Conservation (phyloP, 352 stramenopile genomes). For the Thalassiosira livingstoniorum region DNA sequence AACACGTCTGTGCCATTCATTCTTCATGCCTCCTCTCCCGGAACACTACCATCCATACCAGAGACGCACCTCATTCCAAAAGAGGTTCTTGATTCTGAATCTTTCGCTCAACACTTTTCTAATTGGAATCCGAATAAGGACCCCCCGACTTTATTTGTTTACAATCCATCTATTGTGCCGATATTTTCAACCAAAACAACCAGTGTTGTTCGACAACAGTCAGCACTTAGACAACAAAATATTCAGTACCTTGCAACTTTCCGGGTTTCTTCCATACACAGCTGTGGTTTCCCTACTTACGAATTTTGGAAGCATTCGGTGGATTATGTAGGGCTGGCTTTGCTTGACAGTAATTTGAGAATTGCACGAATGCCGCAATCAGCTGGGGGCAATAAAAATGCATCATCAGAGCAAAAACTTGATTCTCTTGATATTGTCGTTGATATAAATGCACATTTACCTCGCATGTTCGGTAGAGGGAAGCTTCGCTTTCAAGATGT, state of each 20-base stretch:
- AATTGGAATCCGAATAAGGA: constrained; percentile 2
- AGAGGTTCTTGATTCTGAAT: neutral
- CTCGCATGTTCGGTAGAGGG: neutral
- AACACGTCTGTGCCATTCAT: neutral
- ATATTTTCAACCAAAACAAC: neutral
- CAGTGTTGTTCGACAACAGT: neutral
- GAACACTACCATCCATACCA: constrained; percentile 8
- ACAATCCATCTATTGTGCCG: constrained; percentile 19
- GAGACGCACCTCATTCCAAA: neutral
- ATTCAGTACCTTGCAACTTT: constrained; percentile 10
- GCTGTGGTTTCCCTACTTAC: constrained; percentile 7
- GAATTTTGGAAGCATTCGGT: constrained; percentile 12
- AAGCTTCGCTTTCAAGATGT: constrained; percentile 17
- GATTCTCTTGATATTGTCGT: constrained; percentile 5
- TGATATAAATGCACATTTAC: constrained; percentile 13
- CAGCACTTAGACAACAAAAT: neutral
- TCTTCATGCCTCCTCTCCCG: constrained; percentile 8
- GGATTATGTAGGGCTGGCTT: constrained; percentile 16
- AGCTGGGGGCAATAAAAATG: no score
- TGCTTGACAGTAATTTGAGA: neutral
- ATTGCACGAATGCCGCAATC: neutral
- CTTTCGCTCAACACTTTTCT: neutral
- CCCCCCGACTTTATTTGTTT: constrained; percentile 8
- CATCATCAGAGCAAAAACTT: no score
- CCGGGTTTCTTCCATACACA: constrained; percentile 13